Base-by-base conservation (phyloP, 352 stramenopile species). In the Peronosclerospora sorghi region DNA sequence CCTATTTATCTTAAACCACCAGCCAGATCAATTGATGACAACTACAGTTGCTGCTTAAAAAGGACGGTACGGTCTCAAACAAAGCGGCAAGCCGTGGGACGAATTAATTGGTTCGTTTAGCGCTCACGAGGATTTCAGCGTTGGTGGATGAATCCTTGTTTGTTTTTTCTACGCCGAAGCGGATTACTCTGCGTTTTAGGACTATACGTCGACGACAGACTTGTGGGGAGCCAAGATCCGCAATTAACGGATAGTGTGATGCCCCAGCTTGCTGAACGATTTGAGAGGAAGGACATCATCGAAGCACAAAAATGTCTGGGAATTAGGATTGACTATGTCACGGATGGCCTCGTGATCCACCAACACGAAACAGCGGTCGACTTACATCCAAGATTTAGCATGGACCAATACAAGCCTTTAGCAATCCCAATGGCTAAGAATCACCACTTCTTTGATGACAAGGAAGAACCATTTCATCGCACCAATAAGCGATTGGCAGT, bases 251-350 rank as follows among this genome's bases (percentile, higher is more conserved):
- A 30, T 6, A 30, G 10, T 10, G 6, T 30, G 26, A 30, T 30
- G 6, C 26, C 6, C 26, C 26, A 35, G 32, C 48, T 38, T 3
- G 17, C 5, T 4, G 29, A 54, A 10, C 17, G 35, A 1, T 41
- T 49, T 12, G 20, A 56, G 6, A 32, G 49, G 20, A 50, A 50
- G 15, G 27, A 56, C 40, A 39, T 50, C 26, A 39, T 34, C 12
- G 34, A 40, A 1, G 39, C 23, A 5, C 32, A 8, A 36, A 49
- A 55, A 13, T 49, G 48, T 18, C 41, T 56, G 1, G 35, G 34
- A 0, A 35, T 56, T 17, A 41, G 35, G 27, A 34, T 50, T 30
- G 29, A 20, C 4, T 36, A 45, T 15, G 35, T 14, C 24, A 1
- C 24, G 7, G 1, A 29, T 20, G 48, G 41, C 5, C 41, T 49